These are phyloP conservation scores for Fusarium irregulare DNA, from an alignment of 2,329 filamentous ascomycete species.

Conservation along the genomic window DNA sequence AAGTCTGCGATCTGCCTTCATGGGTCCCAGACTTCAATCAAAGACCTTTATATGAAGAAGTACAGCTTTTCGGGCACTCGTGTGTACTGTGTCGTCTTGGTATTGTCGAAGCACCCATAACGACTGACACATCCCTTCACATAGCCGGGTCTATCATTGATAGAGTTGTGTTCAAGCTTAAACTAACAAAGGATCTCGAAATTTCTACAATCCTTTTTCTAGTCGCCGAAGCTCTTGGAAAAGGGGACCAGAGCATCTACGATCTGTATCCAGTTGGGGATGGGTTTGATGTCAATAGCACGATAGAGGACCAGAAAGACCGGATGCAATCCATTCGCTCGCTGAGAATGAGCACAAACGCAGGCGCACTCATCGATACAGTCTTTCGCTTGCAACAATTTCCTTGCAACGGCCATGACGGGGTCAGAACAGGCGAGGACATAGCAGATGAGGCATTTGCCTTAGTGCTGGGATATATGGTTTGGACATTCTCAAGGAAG, in stretches of 20 bases:
- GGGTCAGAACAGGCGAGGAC: too few relatives aligned
- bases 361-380: neutral
- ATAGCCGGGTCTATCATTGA: neutral
- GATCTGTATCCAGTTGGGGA: neutral
- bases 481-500: neutral
- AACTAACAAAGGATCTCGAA: neutral
- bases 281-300: neutral
- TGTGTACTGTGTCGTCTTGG: neutral
- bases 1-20: neutral
- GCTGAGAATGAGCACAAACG: neutral
- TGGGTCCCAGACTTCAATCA: neutral
- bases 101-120: neutral
- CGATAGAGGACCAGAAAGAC: fast-evolving
- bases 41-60: neutral
- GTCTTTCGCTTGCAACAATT: neutral
- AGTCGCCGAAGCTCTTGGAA: neutral
- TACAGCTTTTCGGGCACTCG: neutral
- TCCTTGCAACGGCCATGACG: neutral
- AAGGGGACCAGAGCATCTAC: neutral
- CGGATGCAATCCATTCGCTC: too few relatives aligned
- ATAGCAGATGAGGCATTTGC: neutral
- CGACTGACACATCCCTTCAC: neutral
- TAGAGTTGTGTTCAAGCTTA: neutral
- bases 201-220: neutral
- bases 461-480: neutral